Evolutionary conservation across 2,329 filamentous ascomycete genomes (phyloP), one percentile per base, ranked within the genome.

Genomic region (Hirsutella minnesotensis): DNA sequence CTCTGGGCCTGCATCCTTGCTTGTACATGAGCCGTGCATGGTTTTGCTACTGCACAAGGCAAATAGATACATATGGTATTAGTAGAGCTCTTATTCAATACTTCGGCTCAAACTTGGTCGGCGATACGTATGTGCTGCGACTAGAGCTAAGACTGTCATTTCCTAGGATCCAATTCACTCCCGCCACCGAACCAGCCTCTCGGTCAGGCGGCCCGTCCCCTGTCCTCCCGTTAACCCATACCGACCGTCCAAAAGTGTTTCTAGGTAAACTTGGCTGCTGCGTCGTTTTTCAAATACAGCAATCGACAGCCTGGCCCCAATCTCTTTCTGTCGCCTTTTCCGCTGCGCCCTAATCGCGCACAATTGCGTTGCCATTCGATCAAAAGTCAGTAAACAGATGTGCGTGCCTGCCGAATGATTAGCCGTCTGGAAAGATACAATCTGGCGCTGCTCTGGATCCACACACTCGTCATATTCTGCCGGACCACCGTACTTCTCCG

Each of bases 391-490:
- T 70, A 67, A 90, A 90, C 51, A 87, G 62, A 59, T 86, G 75
- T 39, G 82, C 83, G 54, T 80, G 80, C 58, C 83, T 87, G 53
- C 22, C 46, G 19, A 31, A 12, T 27, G 49, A 52, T 57, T 49
- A 43, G 20, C 22, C 10, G 12, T 21, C 38, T 3, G n/a, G 15
- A 15, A n/a, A 27, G 16, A 7, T 21, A 16, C 16, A 20, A 24
- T 8, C 3, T 18, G 16, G 12, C 21, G 16, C n/a, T n/a, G n/a
- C n/a, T 5, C 18, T 20, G 8, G 27, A 5, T 30, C 13, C 43
- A 84, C 90, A 70, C 73, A 95, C 90, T 87, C 83, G 64, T 96
- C 90, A 49, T 81, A 72, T 38, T 86, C 88, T 43, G 49, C 57
- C 42, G 67, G 67, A 52, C 75, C 69, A 33, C 92, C 92, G 59